Base-by-base conservation (phyloP, 129 eudicot species). In the Artemisia annua region DNA sequence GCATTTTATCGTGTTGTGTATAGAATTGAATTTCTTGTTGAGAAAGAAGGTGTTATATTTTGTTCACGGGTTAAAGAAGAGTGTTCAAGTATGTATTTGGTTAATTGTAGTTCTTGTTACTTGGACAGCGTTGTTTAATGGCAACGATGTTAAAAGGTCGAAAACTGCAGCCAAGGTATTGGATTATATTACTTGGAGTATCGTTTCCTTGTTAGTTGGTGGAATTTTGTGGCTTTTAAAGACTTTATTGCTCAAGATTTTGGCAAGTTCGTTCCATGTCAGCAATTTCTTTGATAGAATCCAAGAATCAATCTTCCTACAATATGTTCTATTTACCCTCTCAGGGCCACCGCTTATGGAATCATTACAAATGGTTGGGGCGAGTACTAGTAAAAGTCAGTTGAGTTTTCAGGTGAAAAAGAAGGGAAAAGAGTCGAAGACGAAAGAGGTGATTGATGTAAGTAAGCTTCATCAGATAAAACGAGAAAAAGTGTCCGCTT, bases 201-300 rank as follows among this genome's bases (percentile, higher is more conserved):
- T 90, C 14, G 93, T 80, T 57, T 35, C 96, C 11, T 78, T 88
- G 17, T 85, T 94, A 0, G 75, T 94, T 18, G 98, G 97, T 4
- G 63, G 93, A 7, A 28, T 84, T 48, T 46, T 94, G 80, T 94
- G 98, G 98, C 77, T 94, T 12, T 30, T 94, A 15, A 94, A 94
- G 81, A 88, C 89, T 61, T 71, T 87, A 71, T 75, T 90, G 71
- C 80, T 94, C 2, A 94, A 94, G 80, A 81, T 90, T 46, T 79
- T 94, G 64, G 98, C 96, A 13, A 77, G 92, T 2, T 84, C 96
- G 7, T 94, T 90, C 79, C 98, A 94, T 17, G 91, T 94, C 48
- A 90, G 84, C 67, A 88, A 92, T 20, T 94, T 90, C 83, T 94
- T 94, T 60, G 98, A 94, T 76, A 78, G 98, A 75, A 86, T 90